A percentile compares a stretch with the other conserved stretches of the same genome.
These are phyloP conservation scores for Daldinia decipiens DNA, from an alignment of 495 filamentous ascomycete genomes.

Conservation along the genomic window DNA sequence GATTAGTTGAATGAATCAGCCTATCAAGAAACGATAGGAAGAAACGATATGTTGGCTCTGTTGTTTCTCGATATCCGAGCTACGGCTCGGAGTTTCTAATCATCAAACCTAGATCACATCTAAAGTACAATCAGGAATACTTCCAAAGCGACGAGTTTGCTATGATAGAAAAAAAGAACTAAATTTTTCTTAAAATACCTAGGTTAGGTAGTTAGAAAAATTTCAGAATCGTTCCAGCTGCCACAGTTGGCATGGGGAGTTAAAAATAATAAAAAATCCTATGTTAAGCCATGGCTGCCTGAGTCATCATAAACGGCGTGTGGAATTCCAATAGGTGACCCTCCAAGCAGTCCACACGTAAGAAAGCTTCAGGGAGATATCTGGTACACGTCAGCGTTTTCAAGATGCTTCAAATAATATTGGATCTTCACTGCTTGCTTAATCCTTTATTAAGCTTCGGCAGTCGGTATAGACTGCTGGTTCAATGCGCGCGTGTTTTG, in stretches of 20 bases:
- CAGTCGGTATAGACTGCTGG: constrained; percentile 1
- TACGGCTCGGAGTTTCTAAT: constrained; percentile 32
- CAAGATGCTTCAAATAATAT: not conserved
- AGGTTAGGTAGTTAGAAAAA: constrained; percentile 3
- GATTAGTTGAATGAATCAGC: no score
- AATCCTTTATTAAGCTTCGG: not conserved
- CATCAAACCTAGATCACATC: not conserved
- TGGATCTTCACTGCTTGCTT: not conserved
- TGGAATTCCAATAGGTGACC: constrained; percentile 2
- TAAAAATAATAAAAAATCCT: not conserved
- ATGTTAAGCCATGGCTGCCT: constrained; percentile 1
- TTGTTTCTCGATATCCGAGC: constrained; percentile 28
- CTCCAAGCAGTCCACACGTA: not conserved
- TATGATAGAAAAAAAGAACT: not conserved
- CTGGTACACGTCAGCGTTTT: not conserved
- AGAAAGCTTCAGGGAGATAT: not conserved
- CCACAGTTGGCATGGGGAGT: not conserved
- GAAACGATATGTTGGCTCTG: not conserved
- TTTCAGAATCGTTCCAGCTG: constrained; percentile 1
- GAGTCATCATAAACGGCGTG: not conserved
- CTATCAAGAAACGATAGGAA: not conserved
- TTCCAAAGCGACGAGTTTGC: not conserved
- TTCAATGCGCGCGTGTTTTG: not conserved
- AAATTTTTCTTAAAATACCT: not conserved
- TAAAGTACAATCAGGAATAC: not conserved